Base-by-base conservation (phyloP, 1,284 basidiomycete species). In the Athelia sp. region DNA sequence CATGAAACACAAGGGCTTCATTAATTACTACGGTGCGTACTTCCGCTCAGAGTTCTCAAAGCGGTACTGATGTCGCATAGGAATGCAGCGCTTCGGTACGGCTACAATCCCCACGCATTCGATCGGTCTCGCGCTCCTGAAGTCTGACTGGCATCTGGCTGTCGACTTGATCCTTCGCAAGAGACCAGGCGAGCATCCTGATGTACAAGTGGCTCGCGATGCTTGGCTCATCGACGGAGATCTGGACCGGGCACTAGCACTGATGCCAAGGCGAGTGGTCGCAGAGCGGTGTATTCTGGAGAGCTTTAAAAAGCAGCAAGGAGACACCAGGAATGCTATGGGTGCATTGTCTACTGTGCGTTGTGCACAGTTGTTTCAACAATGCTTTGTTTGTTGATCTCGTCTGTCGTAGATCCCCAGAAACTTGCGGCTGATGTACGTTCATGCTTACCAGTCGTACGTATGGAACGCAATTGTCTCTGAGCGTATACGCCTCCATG, bases 81-180 rank as follows among this genome's bases (percentile, higher is more conserved):
- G 94, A 34, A 98, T 99, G 96, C 97, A 99, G 65, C 86, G 97
- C 15, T 99, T 99, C 67, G 97, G 97, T 26, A 99, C 96, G 1
- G 93, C 96, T 6, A 84, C 92, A 11, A 87, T 99, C 23, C 93
- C 96, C 1, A 98, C 97, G 1, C 96, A 99, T 62, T 76, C 87
- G 2, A 94, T 98, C 49, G 97, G 97, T 6, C 78, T 98, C 14
- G 86, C 92, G 2, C 75, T 99, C 31, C 77, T 99, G 17, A 84
- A 84, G 58, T 87, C 85, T 3, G 87, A 98, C 58, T 99, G 93
- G 93, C 82, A 88, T 31, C 79, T 81, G 50, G 96, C 96, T 1
- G 75, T 91, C 43, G 81, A 84, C n/a, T 72, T 95, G 52, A 84
- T 98, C 49, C 74, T 98, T 35, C 81, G 83, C 43, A 80, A 84